These are phyloP conservation scores for Pleurotus eryngii DNA, from an alignment of 768 basidiomycete genomes.

Conservation along the genomic window DNA sequence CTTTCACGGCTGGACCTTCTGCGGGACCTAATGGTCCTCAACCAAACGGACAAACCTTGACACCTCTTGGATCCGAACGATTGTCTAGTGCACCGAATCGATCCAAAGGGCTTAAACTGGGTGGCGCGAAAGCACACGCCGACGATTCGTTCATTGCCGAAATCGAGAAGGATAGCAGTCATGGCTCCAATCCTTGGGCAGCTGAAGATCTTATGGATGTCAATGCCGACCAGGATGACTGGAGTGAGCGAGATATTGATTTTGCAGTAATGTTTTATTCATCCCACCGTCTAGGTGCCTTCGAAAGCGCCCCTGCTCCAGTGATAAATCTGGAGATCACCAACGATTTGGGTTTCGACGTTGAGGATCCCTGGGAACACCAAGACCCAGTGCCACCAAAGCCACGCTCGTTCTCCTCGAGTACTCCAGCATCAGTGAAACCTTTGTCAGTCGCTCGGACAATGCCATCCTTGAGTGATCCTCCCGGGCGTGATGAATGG, in stretches of 20 bases:
- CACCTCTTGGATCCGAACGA: slow-evolving; percentile 56
- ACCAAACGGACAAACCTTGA: slow-evolving; percentile 65
- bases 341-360: neutral
- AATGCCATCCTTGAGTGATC: neutral
- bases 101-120: slow-evolving; percentile 68
- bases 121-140: slow-evolving; percentile 45
- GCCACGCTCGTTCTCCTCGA: slow-evolving; percentile 18
- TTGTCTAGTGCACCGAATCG: slow-evolving; percentile 28
- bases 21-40: slow-evolving; percentile 85
- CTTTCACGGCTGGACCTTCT: slow-evolving; percentile 78
- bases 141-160: slow-evolving; percentile 45
- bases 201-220: slow-evolving; percentile 87
- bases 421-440: neutral
- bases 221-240: slow-evolving; percentile 90
- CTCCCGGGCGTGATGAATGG: slow-evolving; percentile 22
- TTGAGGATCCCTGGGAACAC: slow-evolving; percentile 16
- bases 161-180: slow-evolving; percentile 50
- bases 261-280: neutral
- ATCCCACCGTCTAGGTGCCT: slow-evolving; percentile 49
- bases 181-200: slow-evolving; percentile 62
- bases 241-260: slow-evolving; percentile 62
- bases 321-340: slow-evolving; percentile 13
- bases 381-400: slow-evolving; percentile 7
- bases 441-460: neutral
- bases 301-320: slow-evolving; percentile 54